Percentiles rank a stretch among this genome's conserved stretches.
Evolutionary conservation across 2,329 filamentous ascomycete genomes (phyloP).

Genomic region (Beauveria asiatica): DNA sequence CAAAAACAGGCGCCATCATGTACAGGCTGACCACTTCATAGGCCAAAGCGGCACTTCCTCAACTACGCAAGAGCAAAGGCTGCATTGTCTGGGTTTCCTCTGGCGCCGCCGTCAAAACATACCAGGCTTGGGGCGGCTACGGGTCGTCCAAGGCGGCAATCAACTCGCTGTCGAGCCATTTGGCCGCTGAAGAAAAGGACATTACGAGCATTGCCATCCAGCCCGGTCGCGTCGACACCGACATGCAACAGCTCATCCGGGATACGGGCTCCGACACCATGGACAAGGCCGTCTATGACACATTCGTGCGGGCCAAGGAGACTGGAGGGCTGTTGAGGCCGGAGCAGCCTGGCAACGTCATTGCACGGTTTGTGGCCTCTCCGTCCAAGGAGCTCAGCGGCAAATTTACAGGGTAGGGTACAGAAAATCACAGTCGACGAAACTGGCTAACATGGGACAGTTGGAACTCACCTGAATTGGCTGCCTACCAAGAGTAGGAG

Average conservation of each 20-base stretch:
- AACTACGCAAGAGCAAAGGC: conserved; percentile 60
- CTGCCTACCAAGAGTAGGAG: conserved; percentile 39
- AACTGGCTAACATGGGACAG: conserved; percentile 16
- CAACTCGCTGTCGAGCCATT: conserved; percentile 67
- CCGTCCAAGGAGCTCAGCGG: conserved; percentile 64
- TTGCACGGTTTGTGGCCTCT: conserved; percentile 65
- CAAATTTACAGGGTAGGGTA: conserved; percentile 57
- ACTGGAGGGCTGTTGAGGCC: conserved; percentile 67
- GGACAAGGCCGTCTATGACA: conserved; percentile 49
- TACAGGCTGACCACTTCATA: conserved; percentile 23
- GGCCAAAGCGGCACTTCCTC: conserved; percentile 62
- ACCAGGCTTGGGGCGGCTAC: conserved; percentile 70
- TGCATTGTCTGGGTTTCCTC: conserved; percentile 72
- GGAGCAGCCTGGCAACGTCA: conserved; percentile 77
- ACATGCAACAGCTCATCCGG: conserved; percentile 80
- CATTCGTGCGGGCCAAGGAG: conserved; percentile 61
- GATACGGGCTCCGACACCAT: conserved; percentile 46
- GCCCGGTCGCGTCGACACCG: conserved; percentile 78
- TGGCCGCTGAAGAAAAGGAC: conserved; percentile 68
- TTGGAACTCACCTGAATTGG: conserved; percentile 38
- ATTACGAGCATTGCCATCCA: conserved; percentile 65
- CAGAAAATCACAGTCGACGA: neutral
- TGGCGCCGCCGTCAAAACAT: conserved; percentile 60
- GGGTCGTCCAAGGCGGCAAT: conserved; percentile 76
- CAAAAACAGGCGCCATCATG: neutral